Evolutionary conservation across 441 rosid genomes (phyloP), one percentile per base, ranked within the genome.

Genomic region (Macaranga tanarius): DNA sequence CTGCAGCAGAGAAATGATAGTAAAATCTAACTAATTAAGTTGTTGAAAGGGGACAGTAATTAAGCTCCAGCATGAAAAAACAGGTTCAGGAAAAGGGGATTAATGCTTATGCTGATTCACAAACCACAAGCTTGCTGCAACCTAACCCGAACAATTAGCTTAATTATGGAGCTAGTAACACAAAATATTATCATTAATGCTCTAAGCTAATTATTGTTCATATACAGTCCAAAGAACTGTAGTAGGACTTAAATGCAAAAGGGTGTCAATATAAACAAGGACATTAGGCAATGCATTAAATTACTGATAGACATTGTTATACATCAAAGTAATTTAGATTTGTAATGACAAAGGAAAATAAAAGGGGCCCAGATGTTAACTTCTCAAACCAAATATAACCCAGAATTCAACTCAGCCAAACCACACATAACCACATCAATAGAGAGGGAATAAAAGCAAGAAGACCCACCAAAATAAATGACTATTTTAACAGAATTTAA

Each of bases 1-100:
- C 82, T 79, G 74, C 75, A 75, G 26, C 73, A 48, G 69, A 67
- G 54, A 74, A 68, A 69, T 20, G 19, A 60, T 17, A 70, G 47
- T 38, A 67, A 65, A 68, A 62, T 54, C 26, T 69, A 34, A 34
- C 38, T 34, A 34, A 34, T 7, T 34, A 34, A 34, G 38, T 34
- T 44, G 59, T 72, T 50, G 62, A 72, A 28, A 73, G 67, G 34
- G 31, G 31, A 25, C 31, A 16, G 34, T 15, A 56, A 70, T 22
- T 47, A 40, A 76, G 47, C 60, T 80, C 76, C 62, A 73, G 54
- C 25, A 58, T 52, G 52, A 61, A 73, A 51, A 38, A 62, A 77
- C 42, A 73, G 66, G 40, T 63, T 62, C 63, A 70, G 50, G 55
- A 38, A 28, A 15, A 61, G 20, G 61, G 54, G 23, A 48, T 65